Base-by-base conservation (phyloP, 108 stramenopile genomes). In the Discostella stelligeroides region DNA sequence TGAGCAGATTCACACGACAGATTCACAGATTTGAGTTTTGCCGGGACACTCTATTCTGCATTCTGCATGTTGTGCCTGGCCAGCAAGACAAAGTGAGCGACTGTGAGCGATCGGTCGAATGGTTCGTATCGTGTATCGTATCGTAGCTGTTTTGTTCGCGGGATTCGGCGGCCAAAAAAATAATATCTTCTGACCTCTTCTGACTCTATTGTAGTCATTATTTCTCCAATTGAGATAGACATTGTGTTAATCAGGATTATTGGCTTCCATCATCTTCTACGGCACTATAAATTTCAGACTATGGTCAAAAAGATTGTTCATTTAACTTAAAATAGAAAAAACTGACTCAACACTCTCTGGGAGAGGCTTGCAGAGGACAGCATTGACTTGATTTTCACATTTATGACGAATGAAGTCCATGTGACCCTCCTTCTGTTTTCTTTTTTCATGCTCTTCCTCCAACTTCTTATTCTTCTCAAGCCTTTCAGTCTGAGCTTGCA, bases 371-470 rank as follows among this genome's bases (percentile, higher is more conserved):
- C 85, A 85, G 11, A 23, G 11, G 30, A 92, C 39, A 11, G 48
- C 66, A 73, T 89, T 79, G 37, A 92, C 60, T 39, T 85, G 76
- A 38, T 82, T 77, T 68, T 92, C 90, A n/a, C 80, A 72, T 1
- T 73, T 69, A 34, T 85, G 72, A 15, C 79, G 73, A 46, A 85
- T 66, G 23, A 80, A 42, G 47, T 80, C 62, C 24, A 55, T 55
- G 10, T 43, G 43, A 15, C 73, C 78, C 29, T 74, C 72, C 30
- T 76, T 63, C 17, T 79, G 82, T 20, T 48, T 63, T 9, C 61
- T 57, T 40, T 63, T 60, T 63, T 83, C 76, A 14, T 47, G 23
- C 60, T 76, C 61, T 56, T 71, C 79, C 14, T 75, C 63, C 24
- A 64, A 45, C 43, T 59, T 55, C 12, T 69, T 75, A n/a, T 83